Conservation (phyloP, 2,329 filamentous ascomycete genomes). For the Fusarium begoniae region DNA sequence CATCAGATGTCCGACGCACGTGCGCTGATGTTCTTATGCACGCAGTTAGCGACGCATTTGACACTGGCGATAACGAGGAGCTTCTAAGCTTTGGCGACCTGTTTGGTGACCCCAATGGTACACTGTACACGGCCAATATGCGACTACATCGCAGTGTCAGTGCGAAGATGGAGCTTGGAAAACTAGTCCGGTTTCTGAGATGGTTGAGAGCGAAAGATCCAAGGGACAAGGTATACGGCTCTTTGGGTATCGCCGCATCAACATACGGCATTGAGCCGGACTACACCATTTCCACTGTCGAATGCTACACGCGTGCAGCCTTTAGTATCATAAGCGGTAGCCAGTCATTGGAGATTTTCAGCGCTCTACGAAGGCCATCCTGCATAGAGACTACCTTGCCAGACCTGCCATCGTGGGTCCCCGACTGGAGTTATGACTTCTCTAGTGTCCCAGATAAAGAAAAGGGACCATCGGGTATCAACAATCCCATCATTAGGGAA, state of each 20-base stretch:
- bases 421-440: neutral
- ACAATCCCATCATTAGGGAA: neutral
- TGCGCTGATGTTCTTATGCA: neutral
- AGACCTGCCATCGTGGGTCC: neutral
- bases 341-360: neutral
- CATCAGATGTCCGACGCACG: neutral
- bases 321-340: neutral
- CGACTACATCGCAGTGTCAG: neutral
- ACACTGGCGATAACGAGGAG: neutral
- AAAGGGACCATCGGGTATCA: neutral
- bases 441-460: neutral
- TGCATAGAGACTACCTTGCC: rapidly evolving
- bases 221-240: neutral
- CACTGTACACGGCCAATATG: neutral
- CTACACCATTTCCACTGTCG: neutral
- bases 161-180: neutral
- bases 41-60: neutral
- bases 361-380: neutral
- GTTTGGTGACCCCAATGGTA: neutral
- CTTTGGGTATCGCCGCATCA: neutral
- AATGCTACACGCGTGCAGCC: neutral
- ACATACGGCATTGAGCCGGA: neutral
- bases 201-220: neutral
- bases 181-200: neutral
- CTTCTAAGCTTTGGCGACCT: neutral